Base-by-base conservation (phyloP, 2,329 filamentous ascomycete genomes). In the Incumbomyces lentus region DNA sequence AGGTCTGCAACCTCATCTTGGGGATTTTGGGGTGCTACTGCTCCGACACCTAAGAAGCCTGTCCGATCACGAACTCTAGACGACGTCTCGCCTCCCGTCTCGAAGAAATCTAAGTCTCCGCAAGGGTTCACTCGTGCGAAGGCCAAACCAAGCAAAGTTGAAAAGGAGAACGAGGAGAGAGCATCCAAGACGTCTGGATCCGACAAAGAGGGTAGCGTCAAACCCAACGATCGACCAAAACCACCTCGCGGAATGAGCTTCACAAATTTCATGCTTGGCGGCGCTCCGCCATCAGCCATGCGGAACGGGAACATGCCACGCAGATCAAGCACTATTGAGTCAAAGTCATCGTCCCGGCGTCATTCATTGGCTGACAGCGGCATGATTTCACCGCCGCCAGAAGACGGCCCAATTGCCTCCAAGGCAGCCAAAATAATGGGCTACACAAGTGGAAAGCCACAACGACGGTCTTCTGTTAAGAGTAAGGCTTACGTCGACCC, bases 381-480 rank as follows among this genome's bases (percentile, higher is more conserved):
- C 6, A 69, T 89, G 50, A 72, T 77, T 38, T 86, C 84, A 16
- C 84, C 86, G 2, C 83, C 85, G 7, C 79, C 82, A 2, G 78
- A 83, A 29, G 68, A 72, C 35, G 73, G 73, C 2, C 75, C 78
- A 43, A 74, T 86, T 59, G 75, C 81, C 6, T 74, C 79, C 38
- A 94, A 93, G 22, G 85, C 86, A 29, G 88, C 81, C 64, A 66
- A 90, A 44, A 78, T 92, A 78, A 79, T 92, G 79, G 88, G 68
- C 55, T 65, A 77, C 49, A 69, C 63, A 50, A 65, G 63, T 47
- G 62, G 68, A 22, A 72, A 70, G 55, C 69, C 68, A 36, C 68
- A 69, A 11, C 69, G 69, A 41, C 69, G 67, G 50, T 68, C 68
- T 52, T 71, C 74, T 58, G 63, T 68, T 56, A 68, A 70, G 45